These are phyloP conservation scores for Chlorella sp. DNA, from an alignment of 139 green algal species.

Conservation along the genomic window DNA sequence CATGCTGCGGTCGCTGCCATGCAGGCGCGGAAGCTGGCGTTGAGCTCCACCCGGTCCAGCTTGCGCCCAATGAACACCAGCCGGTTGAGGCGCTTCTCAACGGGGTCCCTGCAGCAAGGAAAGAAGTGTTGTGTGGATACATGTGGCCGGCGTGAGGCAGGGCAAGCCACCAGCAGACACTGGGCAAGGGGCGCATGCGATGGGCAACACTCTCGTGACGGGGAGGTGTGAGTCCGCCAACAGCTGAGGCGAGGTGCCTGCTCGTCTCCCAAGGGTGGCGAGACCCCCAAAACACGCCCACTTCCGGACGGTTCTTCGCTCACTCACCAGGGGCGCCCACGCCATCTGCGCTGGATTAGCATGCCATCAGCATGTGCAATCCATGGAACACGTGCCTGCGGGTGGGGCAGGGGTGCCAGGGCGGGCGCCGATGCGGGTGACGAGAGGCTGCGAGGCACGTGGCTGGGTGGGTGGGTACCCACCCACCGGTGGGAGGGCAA, in stretches of 20 bases:
- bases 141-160: too few relatives aligned
- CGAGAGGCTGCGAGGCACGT: too few relatives aligned
- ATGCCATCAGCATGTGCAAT: slow-evolving; percentile 86
- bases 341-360: slow-evolving; percentile 69
- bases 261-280: background rate
- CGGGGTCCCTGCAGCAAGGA: slow-evolving; percentile 2
- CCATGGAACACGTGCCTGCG: slow-evolving; percentile 39
- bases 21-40: slow-evolving; percentile 81
- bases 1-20: slow-evolving; percentile 41
- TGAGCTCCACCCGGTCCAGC: slow-evolving; percentile 85
- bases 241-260: background rate
- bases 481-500: too few relatives aligned
- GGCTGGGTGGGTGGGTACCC: too few relatives aligned
- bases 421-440: too few relatives aligned
- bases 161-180: background rate
- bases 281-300: too few relatives aligned
- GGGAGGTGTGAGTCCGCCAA: too few relatives aligned
- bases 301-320: too few relatives aligned
- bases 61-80: slow-evolving; percentile 95
- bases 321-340: slow-evolving; percentile 58
- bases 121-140: too few relatives aligned
- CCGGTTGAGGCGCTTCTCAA: slow-evolving; percentile 76
- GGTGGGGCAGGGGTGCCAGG: background rate
- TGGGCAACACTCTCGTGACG: too few relatives aligned
- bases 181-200: background rate